Evolutionary conservation across 2,329 filamentous ascomycete genomes (phyloP).

Genomic region (Penicillium glabrum): DNA sequence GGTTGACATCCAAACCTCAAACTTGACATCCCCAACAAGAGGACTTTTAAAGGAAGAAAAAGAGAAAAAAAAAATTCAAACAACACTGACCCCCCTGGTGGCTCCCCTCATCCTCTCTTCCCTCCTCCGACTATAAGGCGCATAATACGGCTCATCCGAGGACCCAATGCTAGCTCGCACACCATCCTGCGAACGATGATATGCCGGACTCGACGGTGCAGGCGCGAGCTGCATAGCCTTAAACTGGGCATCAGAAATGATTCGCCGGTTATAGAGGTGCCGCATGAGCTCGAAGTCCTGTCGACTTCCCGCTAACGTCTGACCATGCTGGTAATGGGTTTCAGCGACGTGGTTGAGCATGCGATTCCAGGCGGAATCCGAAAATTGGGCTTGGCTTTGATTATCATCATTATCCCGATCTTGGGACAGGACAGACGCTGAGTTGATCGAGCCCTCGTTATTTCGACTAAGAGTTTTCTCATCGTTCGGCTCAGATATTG

Average conservation of each 20-base stretch:
- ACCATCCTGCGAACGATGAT: constrained; percentile 38
- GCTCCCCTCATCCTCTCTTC: constrained; percentile 40
- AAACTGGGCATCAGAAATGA: constrained; percentile 46
- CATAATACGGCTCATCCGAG: constrained; percentile 41
- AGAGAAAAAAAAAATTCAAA: constrained; percentile 13
- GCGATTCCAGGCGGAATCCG: constrained; percentile 38
- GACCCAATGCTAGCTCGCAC: constrained; percentile 38
- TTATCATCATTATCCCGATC: background rate
- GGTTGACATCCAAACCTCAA: background rate
- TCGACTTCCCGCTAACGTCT: constrained; percentile 40
- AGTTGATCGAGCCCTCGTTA: background rate
- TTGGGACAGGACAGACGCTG: background rate
- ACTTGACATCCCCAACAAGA: background rate
- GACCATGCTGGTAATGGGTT: constrained; percentile 42
- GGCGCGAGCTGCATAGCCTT: constrained; percentile 45
- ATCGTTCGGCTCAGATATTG: background rate
- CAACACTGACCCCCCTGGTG: constrained; percentile 34
- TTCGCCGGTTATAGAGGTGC: constrained; percentile 42
- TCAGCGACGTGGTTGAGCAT: constrained; percentile 45
- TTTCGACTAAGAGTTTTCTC: background rate
- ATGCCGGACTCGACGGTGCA: constrained; percentile 36
- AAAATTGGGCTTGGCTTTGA: background rate
- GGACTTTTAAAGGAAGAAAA: background rate
- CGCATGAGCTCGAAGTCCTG: constrained; percentile 48
- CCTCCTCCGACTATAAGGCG: constrained; percentile 39